Percentiles rank a stretch among this genome's conserved stretches.
phyloP scores from a whole-genome alignment of 805 yeast species.

The Wickerhamomyces bovis region DNA sequence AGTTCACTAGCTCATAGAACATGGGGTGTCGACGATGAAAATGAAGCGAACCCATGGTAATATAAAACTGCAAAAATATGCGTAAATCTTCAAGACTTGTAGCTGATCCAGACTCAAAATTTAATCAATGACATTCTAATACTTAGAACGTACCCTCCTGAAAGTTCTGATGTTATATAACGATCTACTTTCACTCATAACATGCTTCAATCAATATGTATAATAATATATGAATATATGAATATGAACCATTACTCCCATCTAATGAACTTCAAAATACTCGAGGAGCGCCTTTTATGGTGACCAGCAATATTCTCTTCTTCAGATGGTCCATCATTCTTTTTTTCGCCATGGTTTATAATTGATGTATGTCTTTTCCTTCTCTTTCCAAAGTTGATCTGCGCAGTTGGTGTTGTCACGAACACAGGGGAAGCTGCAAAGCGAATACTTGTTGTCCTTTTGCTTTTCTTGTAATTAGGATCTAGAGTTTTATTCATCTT shows the following conservation, averaged over 20 bases:
- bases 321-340: too few species aligned
- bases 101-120: too few species aligned
- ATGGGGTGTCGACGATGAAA: slow-evolving; percentile 44
- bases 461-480: background rate
- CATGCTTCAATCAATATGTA: too few species aligned
- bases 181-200: too few species aligned
- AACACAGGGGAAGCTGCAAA: background rate
- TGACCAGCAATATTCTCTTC: background rate
- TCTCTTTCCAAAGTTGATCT: background rate
- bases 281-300: background rate
- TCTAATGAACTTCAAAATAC: background rate
- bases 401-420: background rate
- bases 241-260: background rate
- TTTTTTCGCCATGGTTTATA: background rate
- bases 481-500: background rate
- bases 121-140: too few species aligned
- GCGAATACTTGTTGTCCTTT: background rate
- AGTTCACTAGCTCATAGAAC: slow-evolving; percentile 43
- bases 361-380: background rate
- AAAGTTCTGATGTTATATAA: too few species aligned
- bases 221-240: too few species aligned
- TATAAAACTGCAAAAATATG: too few species aligned
- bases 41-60: slow-evolving; percentile 59
- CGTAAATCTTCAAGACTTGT: too few species aligned
- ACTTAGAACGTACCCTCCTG: too few species aligned